A percentile compares a stretch with the other conserved stretches of the same genome.
phyloP scores from a whole-genome alignment of 768 basidiomycete species.

The Roridomyces roridus region DNA sequence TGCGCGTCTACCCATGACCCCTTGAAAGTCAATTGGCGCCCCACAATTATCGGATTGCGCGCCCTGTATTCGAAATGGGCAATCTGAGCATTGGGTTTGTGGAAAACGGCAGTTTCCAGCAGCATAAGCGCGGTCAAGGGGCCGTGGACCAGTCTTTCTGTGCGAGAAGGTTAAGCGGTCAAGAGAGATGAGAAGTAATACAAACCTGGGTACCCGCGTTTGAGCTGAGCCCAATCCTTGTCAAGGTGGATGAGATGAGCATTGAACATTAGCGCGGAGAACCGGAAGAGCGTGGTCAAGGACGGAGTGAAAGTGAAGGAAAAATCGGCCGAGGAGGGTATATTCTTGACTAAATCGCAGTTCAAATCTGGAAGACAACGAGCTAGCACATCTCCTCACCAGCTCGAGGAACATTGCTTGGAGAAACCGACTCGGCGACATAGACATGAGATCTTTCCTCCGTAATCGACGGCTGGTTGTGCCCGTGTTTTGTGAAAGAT shows the following conservation, averaged over 20 bases:
- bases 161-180: background rate
- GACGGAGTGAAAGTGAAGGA: constrained; percentile 72
- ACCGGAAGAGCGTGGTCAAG: constrained; percentile 79
- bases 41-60: constrained; percentile 55
- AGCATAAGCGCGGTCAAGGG: constrained; percentile 84
- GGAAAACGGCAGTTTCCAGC: constrained; percentile 61
- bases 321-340: constrained; percentile 59
- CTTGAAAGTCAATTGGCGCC: constrained; percentile 41
- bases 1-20: constrained; percentile 39
- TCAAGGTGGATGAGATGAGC: constrained; percentile 87
- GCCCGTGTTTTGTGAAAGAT: constrained; percentile 52
- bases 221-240: constrained; percentile 67
- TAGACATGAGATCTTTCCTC: constrained; percentile 80
- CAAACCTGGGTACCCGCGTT: constrained; percentile 77
- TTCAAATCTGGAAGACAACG: background rate
- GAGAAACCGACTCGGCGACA: constrained; percentile 38
- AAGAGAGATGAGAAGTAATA: constrained; percentile 3
- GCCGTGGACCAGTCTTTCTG: constrained; percentile 86
- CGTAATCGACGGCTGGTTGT: constrained; percentile 50
- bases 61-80: constrained; percentile 66
- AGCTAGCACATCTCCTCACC: constrained; percentile 40
- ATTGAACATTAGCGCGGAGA: constrained; percentile 87
- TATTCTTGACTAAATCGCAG: constrained; percentile 48
- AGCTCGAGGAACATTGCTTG: constrained; percentile 42
- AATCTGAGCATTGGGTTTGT: constrained; percentile 54